These are phyloP conservation scores for Aspergillus baeticus DNA, from an alignment of 495 filamentous ascomycete species.

Conservation along the genomic window DNA sequence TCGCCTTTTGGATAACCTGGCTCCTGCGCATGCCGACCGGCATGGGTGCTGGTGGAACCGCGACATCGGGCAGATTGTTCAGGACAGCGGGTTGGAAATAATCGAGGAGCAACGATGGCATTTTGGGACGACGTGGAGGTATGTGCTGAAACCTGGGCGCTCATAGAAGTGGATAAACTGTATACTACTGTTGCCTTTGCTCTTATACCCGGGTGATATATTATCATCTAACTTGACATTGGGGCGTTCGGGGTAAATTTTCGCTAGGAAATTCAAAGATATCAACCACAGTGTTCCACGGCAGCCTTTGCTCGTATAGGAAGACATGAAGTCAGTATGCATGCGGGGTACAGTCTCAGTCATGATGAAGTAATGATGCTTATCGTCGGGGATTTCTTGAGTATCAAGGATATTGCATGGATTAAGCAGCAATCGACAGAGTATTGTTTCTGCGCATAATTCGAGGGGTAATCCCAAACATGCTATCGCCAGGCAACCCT, in stretches of 20 bases:
- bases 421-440: neutral
- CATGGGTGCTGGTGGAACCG: slow-evolving; percentile 98
- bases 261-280: neutral
- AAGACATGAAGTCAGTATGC: slow-evolving; percentile 1
- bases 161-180: neutral
- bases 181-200: neutral
- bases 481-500: slow-evolving; percentile 13
- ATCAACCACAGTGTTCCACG: neutral
- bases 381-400: neutral
- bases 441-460: neutral
- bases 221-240: neutral
- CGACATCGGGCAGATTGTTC: slow-evolving; percentile 78
- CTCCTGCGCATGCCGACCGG: slow-evolving; percentile 71
- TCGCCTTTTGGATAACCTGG: slow-evolving; percentile 70
- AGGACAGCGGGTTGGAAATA: slow-evolving; percentile 79
- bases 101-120: slow-evolving; percentile 67
- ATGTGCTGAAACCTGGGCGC: slow-evolving; percentile 53
- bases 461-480: slow-evolving; percentile 4
- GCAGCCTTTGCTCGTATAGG: neutral
- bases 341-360: neutral
- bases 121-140: slow-evolving; percentile 74
- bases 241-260: neutral
- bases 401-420: neutral
- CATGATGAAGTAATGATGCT: neutral
- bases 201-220: neutral